Evolutionary conservation across 2,329 filamentous ascomycete species (phyloP).

Genomic region (Monilinia polystroma): DNA sequence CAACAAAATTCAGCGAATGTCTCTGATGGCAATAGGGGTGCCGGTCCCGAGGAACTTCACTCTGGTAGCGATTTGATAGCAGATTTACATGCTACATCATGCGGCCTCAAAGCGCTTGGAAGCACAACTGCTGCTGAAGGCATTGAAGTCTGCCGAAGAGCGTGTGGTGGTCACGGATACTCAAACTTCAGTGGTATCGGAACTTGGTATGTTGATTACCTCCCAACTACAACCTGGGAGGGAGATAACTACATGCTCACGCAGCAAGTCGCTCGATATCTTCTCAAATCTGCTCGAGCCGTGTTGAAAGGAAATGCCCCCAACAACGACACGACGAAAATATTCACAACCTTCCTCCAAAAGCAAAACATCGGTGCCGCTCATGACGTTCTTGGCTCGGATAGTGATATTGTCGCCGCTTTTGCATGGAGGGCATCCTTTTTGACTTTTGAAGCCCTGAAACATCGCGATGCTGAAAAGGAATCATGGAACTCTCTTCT

Average conservation of each 20-base stretch:
- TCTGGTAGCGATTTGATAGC: conserved; percentile 67
- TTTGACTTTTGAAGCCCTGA: conserved; percentile 72
- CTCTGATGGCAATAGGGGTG: conserved; percentile 51
- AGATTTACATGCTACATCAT: conserved; percentile 74
- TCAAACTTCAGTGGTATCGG: conserved; percentile 74
- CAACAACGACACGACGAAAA: conserved; percentile 66
- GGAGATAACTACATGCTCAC: conserved; percentile 80
- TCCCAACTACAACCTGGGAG: conserved; percentile 61
- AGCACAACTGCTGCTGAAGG: conserved; percentile 73
- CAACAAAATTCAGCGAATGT: conserved; percentile 43
- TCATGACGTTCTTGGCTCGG: conserved; percentile 70
- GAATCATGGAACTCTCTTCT: conserved; percentile 75
- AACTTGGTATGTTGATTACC: conserved; percentile 71
- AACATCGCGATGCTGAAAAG: conserved; percentile 73
- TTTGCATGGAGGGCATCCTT: conserved; percentile 75
- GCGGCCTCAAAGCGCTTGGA: conserved; percentile 70
- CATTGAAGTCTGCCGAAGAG: conserved; percentile 70
- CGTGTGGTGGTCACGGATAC: conserved; percentile 77
- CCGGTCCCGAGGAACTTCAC: conserved; percentile 66
- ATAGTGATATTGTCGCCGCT: conserved; percentile 68
- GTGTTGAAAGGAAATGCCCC: conserved; percentile 64
- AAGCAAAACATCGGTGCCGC: conserved; percentile 69
- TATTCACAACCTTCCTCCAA: conserved; percentile 63
- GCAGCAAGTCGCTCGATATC: conserved; percentile 74
- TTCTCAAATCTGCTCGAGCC: conserved; percentile 71